A percentile compares a stretch with the other conserved stretches of the same genome.
phyloP scores from a whole-genome alignment of 805 yeast species.

The Kluyveromyces aestuarii region DNA sequence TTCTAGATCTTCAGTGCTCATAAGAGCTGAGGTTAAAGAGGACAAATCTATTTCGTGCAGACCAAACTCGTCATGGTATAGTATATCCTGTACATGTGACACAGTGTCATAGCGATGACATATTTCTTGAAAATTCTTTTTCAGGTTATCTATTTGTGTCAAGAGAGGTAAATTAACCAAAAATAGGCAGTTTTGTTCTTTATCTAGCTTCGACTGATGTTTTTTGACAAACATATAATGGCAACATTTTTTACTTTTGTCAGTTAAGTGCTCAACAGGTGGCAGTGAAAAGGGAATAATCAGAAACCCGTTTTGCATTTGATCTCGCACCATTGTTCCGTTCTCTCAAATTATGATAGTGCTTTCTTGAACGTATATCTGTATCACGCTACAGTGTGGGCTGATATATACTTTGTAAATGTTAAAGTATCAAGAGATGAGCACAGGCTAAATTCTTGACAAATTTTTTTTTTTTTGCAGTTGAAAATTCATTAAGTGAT shows the following conservation, averaged over 20 bases:
- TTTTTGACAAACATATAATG: conserved; percentile 63
- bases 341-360: not conserved
- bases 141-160: conserved; percentile 43
- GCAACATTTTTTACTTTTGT: conserved; percentile 12
- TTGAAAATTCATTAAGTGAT: not conserved
- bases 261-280: conserved; percentile 4
- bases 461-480: no score
- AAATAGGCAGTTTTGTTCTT: conserved; percentile 52
- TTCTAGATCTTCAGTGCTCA: conserved; percentile 25
- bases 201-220: conserved; percentile 40
- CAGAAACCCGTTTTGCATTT: conserved; percentile 29
- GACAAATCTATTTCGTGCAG: conserved; percentile 44
- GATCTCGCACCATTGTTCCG: not conserved
- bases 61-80: conserved; percentile 35
- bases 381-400: not conserved
- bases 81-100: conserved; percentile 48
- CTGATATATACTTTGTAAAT: not conserved
- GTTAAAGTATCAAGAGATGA: not conserved
- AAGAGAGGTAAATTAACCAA: conserved; percentile 66
- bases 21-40: conserved; percentile 49
- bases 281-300: conserved; percentile 26
- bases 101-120: conserved; percentile 39
- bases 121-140: conserved; percentile 46
- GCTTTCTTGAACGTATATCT: no score
- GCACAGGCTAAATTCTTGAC: not conserved